These are phyloP conservation scores for Jacaranda mimosifolia DNA, from an alignment of 257 asterid species.

Conservation along the genomic window DNA sequence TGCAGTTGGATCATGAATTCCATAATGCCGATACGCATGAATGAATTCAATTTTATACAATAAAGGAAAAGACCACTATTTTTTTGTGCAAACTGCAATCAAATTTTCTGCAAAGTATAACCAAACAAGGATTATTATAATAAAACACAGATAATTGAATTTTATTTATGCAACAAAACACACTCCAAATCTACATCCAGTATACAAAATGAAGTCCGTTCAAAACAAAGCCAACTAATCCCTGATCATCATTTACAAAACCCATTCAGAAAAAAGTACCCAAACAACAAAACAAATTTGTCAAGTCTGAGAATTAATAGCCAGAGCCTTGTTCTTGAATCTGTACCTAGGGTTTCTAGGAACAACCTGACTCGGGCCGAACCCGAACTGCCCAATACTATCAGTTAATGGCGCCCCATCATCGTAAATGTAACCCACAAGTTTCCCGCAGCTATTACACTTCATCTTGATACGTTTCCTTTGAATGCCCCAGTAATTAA, in stretches of 20 bases:
- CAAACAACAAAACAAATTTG: not conserved
- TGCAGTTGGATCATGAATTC: not conserved
- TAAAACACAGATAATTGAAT: not conserved
- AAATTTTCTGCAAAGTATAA: not conserved
- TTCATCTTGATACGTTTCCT: slow-evolving; percentile 78
- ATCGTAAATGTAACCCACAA: slow-evolving; percentile 81
- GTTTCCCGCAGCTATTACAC: slow-evolving; percentile 75
- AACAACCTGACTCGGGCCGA: slow-evolving; percentile 91
- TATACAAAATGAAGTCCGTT: slow-evolving; percentile 5
- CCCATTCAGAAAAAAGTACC: not conserved
- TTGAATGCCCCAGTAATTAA: slow-evolving; percentile 93
- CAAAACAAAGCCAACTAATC: not conserved
- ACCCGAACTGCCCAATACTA: slow-evolving; percentile 77
- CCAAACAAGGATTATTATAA: not conserved
- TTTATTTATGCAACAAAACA: slow-evolving; percentile 19
- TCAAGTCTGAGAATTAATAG: slow-evolving; percentile 61
- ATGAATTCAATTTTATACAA: not conserved
- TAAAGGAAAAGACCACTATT: not conserved
- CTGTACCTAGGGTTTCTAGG: slow-evolving; percentile 92
- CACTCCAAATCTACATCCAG: slow-evolving; percentile 19
- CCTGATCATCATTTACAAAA: slow-evolving; percentile 30
- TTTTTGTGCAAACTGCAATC: no score
- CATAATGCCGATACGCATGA: not conserved
- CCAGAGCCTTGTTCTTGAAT: slow-evolving; percentile 72
- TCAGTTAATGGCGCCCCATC: slow-evolving; percentile 86